Base-by-base conservation (phyloP, 2,329 filamentous ascomycete species). In the Fusarium nanum region DNA sequence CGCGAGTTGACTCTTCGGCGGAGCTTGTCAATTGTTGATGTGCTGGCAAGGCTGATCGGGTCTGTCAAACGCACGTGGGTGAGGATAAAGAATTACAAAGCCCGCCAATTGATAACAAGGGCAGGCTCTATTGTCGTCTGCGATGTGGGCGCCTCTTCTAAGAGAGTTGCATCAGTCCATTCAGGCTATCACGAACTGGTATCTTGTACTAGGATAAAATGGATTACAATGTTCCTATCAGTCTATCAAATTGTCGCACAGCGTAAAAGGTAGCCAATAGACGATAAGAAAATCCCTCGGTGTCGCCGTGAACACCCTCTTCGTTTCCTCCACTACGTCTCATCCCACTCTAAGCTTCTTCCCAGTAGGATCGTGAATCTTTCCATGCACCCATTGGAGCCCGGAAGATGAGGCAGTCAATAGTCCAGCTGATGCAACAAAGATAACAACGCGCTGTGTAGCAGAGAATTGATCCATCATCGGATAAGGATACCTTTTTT, bases 381-480 rank as follows among this genome's bases (percentile, higher is more conserved):
- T 62, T 32, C 8, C 6, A 20, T 56, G 60, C 7, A 47, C 6
- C 57, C 42, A 62, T 20, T 63, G 60, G 3, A 63, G 57, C 6
- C 14, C 37, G 5, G 60, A 55, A 0, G 47, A 63, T 4, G 57
- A 42, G 6, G 54, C 9, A 1, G 60, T 63, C 9, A 63, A 27
- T 2, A 63, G 7, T 10, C 57, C 60, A 14, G 60, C 44, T 11
- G 60, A 63, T 4, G 47, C 57, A 8, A 63, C n/a, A 3, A 63
- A 62, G 1, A 63, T 60, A 6, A 59, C 32, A n/a, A 62, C 25
- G 4, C 60, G 47, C 16, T 62, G 57, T 25, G 16, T 14, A 7
- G 41, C 47, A 3, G 16, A 30, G 10, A 63, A 63, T 11, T 62
- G 27, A 20, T 63, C 57, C 60, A 63, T 62, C 60, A 63, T 63